These are phyloP conservation scores for Plasmodium chabaudi DNA, from an alignment of 169 alveolate species.

Conservation along the genomic window DNA sequence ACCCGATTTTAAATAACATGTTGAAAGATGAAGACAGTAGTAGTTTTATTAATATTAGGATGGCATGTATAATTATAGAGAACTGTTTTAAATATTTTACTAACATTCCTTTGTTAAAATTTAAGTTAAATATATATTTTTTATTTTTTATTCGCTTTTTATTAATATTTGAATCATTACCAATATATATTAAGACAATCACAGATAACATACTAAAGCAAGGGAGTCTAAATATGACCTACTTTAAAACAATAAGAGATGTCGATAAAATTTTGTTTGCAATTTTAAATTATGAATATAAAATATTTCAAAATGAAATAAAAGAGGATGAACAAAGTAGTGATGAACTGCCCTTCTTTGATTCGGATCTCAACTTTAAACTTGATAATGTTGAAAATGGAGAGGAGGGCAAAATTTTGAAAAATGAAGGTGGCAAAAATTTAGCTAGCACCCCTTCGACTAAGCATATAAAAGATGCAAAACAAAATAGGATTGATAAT, in stretches of 20 bases:
- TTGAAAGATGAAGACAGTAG: slow-evolving; percentile 13
- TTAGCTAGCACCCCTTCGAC: background rate
- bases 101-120: slow-evolving; percentile 20
- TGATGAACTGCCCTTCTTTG: background rate
- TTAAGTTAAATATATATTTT: slow-evolving; percentile 22
- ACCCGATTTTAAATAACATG: slow-evolving; percentile 41
- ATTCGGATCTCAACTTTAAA: background rate
- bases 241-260: slow-evolving; percentile 5
- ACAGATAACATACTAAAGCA: slow-evolving; percentile 1
- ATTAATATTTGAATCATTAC: slow-evolving; percentile 37
- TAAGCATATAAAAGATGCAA: background rate
- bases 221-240: background rate
- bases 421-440: background rate
- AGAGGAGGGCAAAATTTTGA: background rate
- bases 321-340: background rate
- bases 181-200: slow-evolving; percentile 12
- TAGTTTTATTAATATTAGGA: slow-evolving; percentile 55
- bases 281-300: slow-evolving; percentile 26
- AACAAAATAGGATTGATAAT: background rate
- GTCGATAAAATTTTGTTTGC: slow-evolving; percentile 27
- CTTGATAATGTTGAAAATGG: background rate
- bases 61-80: slow-evolving; percentile 54
- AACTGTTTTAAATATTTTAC: slow-evolving; percentile 32
- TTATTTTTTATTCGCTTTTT: slow-evolving; percentile 49
- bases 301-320: slow-evolving; percentile 20